Evolutionary conservation across 2,329 filamentous ascomycete genomes (phyloP), one percentile per base, ranked within the genome.

Genomic region (Leptographium galeiforme): DNA sequence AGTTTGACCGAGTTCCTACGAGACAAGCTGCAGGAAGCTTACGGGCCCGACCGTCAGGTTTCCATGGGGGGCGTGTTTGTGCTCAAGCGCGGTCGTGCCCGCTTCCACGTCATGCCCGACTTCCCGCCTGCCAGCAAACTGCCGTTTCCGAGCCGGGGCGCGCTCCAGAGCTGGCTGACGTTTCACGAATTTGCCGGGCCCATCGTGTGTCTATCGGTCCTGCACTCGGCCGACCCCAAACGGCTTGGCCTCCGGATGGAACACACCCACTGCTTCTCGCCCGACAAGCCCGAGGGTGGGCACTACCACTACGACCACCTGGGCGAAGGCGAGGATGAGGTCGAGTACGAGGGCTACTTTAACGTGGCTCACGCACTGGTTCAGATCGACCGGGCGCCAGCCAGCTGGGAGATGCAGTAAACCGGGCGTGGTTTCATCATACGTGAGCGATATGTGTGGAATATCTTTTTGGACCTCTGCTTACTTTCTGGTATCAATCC

Each of bases 331-430:
- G 53, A 33, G 2, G 62, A 64, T 8, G 63, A 67, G 1, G 62
- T 74, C 11, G 70, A 73, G 53, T 74, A 74, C 57, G 70, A 73
- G 55, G 71, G 63, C 1, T 74, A 72, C 58, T 71, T 74, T 34
- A 72, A 73, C 55, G 63, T 67, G 8, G 71, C 70, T 5, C 64
- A 68, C 33, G 53, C 57, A 4, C 52, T 74, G 1, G 72, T 71
- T 56, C 61, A 69, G 11, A 51, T 55, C 8, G 53, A 55, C n/a
- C 44, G 19, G n/a, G 12, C 41, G 30, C n/a, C 12, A 33, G 43
- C 50, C 3, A 12, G 13, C n/a, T 51, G 18, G n/a, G 41, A 46
- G 41, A 12, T 2, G 4, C n/a, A 19, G 8, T 18, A 8, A 41
- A 8, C 16, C 8, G 16, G n/a, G n/a, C n/a, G 40, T 40, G 14